Conservation (phyloP, 345 rosid species). For the Eucalyptus marginata region DNA sequence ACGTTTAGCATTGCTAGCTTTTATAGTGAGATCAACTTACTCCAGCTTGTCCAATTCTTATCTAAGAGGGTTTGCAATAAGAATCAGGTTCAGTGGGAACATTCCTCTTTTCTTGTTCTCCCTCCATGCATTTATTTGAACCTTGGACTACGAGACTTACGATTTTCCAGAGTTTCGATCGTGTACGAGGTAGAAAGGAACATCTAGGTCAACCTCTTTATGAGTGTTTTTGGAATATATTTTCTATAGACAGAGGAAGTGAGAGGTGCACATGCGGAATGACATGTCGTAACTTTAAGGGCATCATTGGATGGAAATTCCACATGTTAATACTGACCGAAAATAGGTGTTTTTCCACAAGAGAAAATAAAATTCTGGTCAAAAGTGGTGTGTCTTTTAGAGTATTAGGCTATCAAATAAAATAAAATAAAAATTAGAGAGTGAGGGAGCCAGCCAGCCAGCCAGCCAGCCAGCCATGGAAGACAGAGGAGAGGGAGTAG, state of each 20-base stretch:
- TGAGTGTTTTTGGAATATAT: neutral
- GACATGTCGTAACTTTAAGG: neutral
- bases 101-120: neutral
- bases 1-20: neutral
- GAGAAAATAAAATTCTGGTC: neutral
- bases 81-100: neutral
- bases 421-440: neutral
- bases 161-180: neutral
- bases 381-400: neutral
- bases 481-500: neutral
- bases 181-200: neutral
- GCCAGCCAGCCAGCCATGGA: neutral
- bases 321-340: neutral
- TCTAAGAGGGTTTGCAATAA: neutral
- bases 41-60: neutral
- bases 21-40: neutral
- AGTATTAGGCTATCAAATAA: too few species aligned
- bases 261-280: fast-evolving
- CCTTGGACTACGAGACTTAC: neutral
- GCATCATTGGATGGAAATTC: neutral
- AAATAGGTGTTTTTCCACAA: neutral
- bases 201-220: neutral
- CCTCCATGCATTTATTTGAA: neutral
- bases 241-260: neutral
- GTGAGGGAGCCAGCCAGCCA: neutral